These are phyloP conservation scores for Magnolia changhungtana DNA, from an alignment of 164 flowering plant genomes.

Conservation along the genomic window DNA sequence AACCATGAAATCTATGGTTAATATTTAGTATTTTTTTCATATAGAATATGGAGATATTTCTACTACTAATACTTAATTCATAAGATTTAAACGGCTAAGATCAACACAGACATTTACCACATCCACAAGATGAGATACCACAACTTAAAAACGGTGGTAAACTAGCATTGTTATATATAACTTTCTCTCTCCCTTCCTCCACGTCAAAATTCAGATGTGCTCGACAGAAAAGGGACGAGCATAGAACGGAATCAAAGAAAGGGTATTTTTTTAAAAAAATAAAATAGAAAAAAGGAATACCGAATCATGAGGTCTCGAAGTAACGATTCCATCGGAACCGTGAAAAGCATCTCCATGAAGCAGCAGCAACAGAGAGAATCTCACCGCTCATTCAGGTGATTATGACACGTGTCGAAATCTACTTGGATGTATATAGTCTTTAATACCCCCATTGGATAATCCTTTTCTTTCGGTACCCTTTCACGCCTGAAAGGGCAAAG, in stretches of 20 bases:
- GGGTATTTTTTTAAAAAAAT: too few species aligned
- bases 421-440: background rate
- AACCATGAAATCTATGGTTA: too few species aligned
- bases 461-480: too few species aligned
- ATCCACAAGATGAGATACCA: too few species aligned
- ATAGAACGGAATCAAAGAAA: background rate
- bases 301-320: conserved; percentile 10
- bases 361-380: background rate
- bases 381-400: conserved; percentile 2
- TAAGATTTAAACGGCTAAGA: too few species aligned
- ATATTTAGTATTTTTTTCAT: too few species aligned
- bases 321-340: conserved; percentile 24
- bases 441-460: background rate
- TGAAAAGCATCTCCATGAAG: conserved; percentile 1
- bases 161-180: too few species aligned
- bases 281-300: background rate
- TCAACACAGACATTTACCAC: too few species aligned
- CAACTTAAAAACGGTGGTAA: too few species aligned
- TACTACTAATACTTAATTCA: too few species aligned
- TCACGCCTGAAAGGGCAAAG: background rate
- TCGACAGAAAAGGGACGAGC: background rate
- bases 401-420: background rate
- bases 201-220: background rate
- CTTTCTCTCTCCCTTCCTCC: too few species aligned
- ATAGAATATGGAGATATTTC: too few species aligned